These are phyloP conservation scores for Pichia kluyveri DNA, from an alignment of 805 yeast genomes.

Conservation along the genomic window DNA sequence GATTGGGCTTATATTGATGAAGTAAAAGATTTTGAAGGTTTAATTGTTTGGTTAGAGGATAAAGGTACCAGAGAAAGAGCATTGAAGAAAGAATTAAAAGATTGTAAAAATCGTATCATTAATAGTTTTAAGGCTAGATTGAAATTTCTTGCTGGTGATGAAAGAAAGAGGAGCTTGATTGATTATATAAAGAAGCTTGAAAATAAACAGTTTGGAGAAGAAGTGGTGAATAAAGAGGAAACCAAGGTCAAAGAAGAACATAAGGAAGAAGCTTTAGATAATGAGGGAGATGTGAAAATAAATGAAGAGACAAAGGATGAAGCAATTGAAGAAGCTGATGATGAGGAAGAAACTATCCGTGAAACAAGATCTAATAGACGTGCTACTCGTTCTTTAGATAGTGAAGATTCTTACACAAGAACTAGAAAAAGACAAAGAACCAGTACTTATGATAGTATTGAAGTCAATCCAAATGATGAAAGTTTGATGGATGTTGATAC, in stretches of 20 bases:
- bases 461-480: neutral
- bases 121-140: slow-evolving; percentile 52
- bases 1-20: slow-evolving; percentile 70
- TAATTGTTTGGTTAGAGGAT: slow-evolving; percentile 61
- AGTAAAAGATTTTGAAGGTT: slow-evolving; percentile 43
- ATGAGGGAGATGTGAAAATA: slow-evolving; percentile 24
- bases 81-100: slow-evolving; percentile 51
- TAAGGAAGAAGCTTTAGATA: slow-evolving; percentile 18
- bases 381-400: slow-evolving; percentile 3
- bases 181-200: slow-evolving; percentile 29
- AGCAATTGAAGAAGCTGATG: slow-evolving; percentile 11
- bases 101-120: slow-evolving; percentile 42
- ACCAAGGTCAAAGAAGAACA: slow-evolving; percentile 22
- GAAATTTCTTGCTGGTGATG: slow-evolving; percentile 40
- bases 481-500: neutral
- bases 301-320: slow-evolving; percentile 27
- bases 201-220: slow-evolving; percentile 25
- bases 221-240: slow-evolving; percentile 25
- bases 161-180: slow-evolving; percentile 31
- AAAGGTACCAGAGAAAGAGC: slow-evolving; percentile 68
- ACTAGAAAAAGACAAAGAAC: slow-evolving; percentile 23
- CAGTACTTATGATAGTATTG: neutral
- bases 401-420: slow-evolving; percentile 19
- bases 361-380: slow-evolving; percentile 4
- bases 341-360: slow-evolving; percentile 7